Evolutionary conservation across 2,329 filamentous ascomycete genomes (phyloP).

Genomic region (Aureobasidium vineae): DNA sequence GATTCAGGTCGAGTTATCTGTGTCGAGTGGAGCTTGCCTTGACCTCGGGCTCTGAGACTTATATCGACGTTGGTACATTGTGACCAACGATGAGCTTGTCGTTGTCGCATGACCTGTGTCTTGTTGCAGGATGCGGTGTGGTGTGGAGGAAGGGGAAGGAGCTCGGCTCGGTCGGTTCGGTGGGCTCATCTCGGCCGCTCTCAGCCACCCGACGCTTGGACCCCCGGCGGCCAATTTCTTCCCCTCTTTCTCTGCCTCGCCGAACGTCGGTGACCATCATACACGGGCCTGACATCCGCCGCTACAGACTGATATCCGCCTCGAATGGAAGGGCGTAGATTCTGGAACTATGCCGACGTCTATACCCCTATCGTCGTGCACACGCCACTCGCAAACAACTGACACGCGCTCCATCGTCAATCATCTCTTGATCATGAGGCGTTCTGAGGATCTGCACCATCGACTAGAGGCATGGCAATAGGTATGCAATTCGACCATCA

Average conservation of each 20-base stretch:
- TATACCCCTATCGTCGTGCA: no score
- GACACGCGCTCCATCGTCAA: no score
- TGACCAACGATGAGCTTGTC: not conserved
- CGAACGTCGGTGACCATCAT: not conserved
- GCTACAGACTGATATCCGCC: not conserved
- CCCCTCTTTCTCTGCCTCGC: not conserved
- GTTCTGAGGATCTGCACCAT: no score
- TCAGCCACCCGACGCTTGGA: conserved; percentile 5
- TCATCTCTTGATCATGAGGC: no score
- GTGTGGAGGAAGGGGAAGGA: not conserved
- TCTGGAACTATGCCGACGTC: no score
- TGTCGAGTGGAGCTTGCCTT: not conserved
- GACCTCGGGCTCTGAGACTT: conserved; percentile 3
- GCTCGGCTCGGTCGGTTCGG: conserved; percentile 24
- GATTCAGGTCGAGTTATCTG: not conserved
- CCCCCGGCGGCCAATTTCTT: not conserved
- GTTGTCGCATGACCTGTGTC: conserved; percentile 14
- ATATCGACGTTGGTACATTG: conserved; percentile 7
- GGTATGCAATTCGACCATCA: no score
- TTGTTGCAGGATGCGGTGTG: no score
- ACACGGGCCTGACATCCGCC: not conserved
- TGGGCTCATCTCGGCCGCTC: not conserved
- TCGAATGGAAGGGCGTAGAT: no score
- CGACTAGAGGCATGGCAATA: no score
- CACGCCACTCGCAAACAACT: no score